phyloP scores from a whole-genome alignment of 2,329 filamentous ascomycete genomes.

The Thelonectria discophora region DNA sequence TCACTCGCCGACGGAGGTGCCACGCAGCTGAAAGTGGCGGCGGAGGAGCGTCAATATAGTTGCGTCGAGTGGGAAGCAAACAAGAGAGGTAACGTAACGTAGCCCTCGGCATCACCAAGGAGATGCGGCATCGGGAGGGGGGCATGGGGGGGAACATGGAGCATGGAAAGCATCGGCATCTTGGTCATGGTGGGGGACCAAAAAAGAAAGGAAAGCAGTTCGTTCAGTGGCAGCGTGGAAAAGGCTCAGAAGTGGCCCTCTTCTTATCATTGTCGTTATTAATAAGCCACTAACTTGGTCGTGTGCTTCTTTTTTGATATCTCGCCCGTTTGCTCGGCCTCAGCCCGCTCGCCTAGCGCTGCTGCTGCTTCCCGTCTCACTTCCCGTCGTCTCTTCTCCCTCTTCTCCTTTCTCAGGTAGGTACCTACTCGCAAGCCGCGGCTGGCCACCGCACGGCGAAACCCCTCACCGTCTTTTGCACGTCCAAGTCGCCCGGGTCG shows the following conservation, averaged over 20 bases:
- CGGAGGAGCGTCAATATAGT: not conserved
- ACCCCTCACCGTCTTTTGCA: constrained; percentile 84
- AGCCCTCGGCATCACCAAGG: constrained; percentile 25
- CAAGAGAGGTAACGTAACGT: constrained; percentile 38
- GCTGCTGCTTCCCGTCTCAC: not conserved
- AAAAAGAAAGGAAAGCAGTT: not conserved
- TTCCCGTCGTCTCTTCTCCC: not conserved
- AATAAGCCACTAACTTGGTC: constrained; percentile 1
- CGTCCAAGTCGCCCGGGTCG: constrained; percentile 83
- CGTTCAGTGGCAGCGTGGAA: not conserved
- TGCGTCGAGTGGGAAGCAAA: not conserved
- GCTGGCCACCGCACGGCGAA: constrained; percentile 75
- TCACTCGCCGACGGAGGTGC: constrained; percentile 26
- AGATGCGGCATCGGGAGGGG: constrained; percentile 3
- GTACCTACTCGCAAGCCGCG: constrained; percentile 41
- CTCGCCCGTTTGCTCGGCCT: constrained; percentile 10
- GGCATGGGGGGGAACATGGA: no score
- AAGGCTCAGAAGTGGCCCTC: not conserved
- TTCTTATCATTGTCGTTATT: constrained; percentile 16
- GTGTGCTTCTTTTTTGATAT: constrained; percentile 2
- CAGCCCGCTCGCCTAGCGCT: constrained; percentile 10
- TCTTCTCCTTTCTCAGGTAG: no score
- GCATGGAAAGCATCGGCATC: constrained; percentile 3
- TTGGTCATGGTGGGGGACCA: not conserved
- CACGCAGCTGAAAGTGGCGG: constrained; percentile 23